phyloP scores from a whole-genome alignment of 306 rosid species.

The Vicia faba region DNA sequence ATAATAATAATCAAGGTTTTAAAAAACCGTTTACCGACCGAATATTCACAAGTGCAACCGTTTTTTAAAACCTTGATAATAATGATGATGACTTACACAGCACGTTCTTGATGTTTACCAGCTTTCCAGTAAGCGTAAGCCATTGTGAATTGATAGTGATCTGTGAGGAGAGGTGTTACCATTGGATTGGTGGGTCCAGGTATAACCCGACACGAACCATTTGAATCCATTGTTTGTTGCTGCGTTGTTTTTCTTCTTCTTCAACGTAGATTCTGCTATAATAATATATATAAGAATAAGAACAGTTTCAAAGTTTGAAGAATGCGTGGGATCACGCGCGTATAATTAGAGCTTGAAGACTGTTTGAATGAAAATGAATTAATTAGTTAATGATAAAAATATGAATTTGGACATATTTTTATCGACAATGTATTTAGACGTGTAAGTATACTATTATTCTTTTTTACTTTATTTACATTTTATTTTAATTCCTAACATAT shows the following conservation, averaged over 20 bases:
- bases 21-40: too few relatives aligned
- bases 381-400: too few relatives aligned
- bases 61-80: too few relatives aligned
- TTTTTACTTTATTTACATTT: too few relatives aligned
- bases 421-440: too few relatives aligned
- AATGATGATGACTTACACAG: constrained; percentile 70
- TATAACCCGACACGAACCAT: constrained; percentile 53
- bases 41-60: too few relatives aligned
- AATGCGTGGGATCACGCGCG: constrained; percentile 18
- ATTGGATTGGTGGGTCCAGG: constrained; percentile 82
- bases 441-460: too few relatives aligned
- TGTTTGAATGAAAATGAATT: too few relatives aligned
- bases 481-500: too few relatives aligned
- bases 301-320: neutral
- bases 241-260: neutral
- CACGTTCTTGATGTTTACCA: constrained; percentile 88
- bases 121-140: constrained; percentile 99
- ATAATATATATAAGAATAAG: neutral
- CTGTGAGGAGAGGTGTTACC: constrained; percentile 96
- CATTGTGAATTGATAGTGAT: constrained; percentile 98
- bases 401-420: too few relatives aligned
- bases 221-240: constrained; percentile 55
- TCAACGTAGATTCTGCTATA: neutral
- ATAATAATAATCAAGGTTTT: too few relatives aligned
- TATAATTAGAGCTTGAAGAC: too few relatives aligned